Evolutionary conservation across 768 basidiomycete species (phyloP).

Genomic region (Boletus sp.): DNA sequence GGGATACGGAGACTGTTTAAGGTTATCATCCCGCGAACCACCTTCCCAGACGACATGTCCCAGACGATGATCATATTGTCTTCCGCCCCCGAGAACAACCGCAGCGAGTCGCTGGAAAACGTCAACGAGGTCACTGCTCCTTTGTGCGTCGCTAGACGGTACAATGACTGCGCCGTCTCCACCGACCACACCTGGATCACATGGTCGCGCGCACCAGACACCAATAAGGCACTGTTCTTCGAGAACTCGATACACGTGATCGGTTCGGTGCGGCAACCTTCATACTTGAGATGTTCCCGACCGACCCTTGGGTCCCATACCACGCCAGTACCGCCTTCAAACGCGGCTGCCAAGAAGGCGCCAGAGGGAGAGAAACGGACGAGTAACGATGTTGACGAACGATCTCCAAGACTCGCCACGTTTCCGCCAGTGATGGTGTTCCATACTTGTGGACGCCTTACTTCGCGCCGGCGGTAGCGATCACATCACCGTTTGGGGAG

Average conservation of each 20-base stretch:
- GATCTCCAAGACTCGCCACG: slow-evolving; percentile 17
- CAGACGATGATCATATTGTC: slow-evolving; percentile 24
- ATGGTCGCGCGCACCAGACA: slow-evolving; percentile 18
- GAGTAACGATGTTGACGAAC: slow-evolving; percentile 2
- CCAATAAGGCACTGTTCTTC: slow-evolving; percentile 7
- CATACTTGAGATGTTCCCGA: slow-evolving; percentile 15
- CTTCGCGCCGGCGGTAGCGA: slow-evolving; percentile 15
- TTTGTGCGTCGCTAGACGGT: slow-evolving; percentile 14
- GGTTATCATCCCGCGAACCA: slow-evolving; percentile 13
- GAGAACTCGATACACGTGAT: slow-evolving; percentile 24
- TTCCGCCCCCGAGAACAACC: slow-evolving; percentile 23
- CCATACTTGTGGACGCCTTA: slow-evolving; percentile 27
- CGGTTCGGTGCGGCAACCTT: slow-evolving; percentile 5
- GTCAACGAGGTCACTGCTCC: slow-evolving; percentile 16
- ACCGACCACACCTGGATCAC: slow-evolving; percentile 25
- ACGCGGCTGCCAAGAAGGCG: slow-evolving; percentile 17
- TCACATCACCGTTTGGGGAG: slow-evolving; percentile 7
- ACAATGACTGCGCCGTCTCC: slow-evolving; percentile 8
- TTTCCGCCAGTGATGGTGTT: slow-evolving; percentile 18
- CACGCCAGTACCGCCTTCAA: slow-evolving; percentile 11
- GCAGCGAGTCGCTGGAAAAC: slow-evolving; percentile 19
- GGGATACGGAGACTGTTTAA: background rate
- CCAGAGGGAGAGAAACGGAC: slow-evolving; percentile 23
- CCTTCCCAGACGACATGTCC: slow-evolving; percentile 16
- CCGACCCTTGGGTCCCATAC: slow-evolving; percentile 23